phyloP scores from a whole-genome alignment of 2,329 filamentous ascomycete species.

The Colletotrichum salicis region DNA sequence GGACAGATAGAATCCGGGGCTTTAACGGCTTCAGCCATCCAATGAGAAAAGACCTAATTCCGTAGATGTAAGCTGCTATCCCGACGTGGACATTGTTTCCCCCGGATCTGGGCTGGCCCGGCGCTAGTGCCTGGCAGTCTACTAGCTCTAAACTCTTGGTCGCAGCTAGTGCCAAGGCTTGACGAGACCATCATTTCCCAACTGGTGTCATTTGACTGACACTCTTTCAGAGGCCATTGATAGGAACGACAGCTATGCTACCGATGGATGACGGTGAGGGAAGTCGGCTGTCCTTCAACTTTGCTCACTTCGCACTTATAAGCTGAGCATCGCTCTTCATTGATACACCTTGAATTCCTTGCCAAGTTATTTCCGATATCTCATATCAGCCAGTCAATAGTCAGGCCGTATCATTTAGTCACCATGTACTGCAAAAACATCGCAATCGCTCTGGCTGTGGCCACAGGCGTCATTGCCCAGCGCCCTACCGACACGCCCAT shows the following conservation, averaged over 20 bases:
- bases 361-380: background rate
- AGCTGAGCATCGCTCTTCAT: background rate
- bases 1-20: background rate
- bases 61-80: background rate
- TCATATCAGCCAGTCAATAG: background rate
- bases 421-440: constrained; percentile 43
- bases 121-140: constrained; percentile 16
- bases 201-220: background rate
- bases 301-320: background rate
- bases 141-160: background rate
- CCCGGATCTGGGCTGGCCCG: constrained; percentile 22
- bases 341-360: background rate
- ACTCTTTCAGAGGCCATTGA: background rate
- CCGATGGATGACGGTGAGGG: background rate
- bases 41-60: constrained; percentile 8
- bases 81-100: constrained; percentile 1
- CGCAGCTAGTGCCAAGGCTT: constrained; percentile 14
- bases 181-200: constrained; percentile 17
- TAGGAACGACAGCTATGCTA: background rate
- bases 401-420: background rate
- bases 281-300: no score
- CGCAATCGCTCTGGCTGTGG: constrained; percentile 40
- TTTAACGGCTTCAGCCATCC: constrained; percentile 6
- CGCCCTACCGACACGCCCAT: constrained; percentile 62
- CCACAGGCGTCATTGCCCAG: constrained; percentile 49